Percentiles rank a stretch among this genome's conserved stretches.
Conservation (phyloP, 2,329 filamentous ascomycete species). For the Westerdykella aurantiaca region DNA sequence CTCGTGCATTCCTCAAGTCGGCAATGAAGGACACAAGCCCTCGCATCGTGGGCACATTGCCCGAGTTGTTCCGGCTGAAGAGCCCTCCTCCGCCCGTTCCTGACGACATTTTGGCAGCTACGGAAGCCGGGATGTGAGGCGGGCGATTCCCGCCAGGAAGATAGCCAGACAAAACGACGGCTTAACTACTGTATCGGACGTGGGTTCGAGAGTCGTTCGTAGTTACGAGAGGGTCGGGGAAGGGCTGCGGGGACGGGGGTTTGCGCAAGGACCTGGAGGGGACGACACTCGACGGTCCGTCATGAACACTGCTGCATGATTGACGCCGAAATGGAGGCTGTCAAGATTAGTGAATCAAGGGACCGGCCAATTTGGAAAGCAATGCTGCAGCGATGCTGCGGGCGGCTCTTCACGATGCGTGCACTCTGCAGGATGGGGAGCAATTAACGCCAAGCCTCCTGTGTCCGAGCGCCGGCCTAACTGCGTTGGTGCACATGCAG, state of each 20-base stretch:
- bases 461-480: no score
- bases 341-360: no score
- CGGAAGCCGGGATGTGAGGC: slow-evolving; percentile 22
- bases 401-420: no score
- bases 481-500: no score
- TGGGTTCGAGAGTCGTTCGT: slow-evolving; percentile 3
- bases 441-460: no score
- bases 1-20: slow-evolving; percentile 88
- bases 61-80: slow-evolving; percentile 39
- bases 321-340: no score
- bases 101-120: slow-evolving; percentile 34
- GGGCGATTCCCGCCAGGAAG: slow-evolving; percentile 29
- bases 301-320: no score
- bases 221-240: background rate
- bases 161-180: slow-evolving; percentile 25
- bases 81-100: slow-evolving; percentile 34
- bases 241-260: background rate
- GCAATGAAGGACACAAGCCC: slow-evolving; percentile 96
- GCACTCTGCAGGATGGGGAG: no score
- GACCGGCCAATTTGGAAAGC: no score
- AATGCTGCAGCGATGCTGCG: no score
- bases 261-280: background rate
- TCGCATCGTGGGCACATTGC: slow-evolving; percentile 40
- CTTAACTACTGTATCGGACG: slow-evolving; percentile 2
- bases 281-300: no score